A percentile compares a stretch with the other conserved stretches of the same genome.
Conservation (phyloP, 768 basidiomycete genomes). For the Hebeloma cylindrosporum region DNA sequence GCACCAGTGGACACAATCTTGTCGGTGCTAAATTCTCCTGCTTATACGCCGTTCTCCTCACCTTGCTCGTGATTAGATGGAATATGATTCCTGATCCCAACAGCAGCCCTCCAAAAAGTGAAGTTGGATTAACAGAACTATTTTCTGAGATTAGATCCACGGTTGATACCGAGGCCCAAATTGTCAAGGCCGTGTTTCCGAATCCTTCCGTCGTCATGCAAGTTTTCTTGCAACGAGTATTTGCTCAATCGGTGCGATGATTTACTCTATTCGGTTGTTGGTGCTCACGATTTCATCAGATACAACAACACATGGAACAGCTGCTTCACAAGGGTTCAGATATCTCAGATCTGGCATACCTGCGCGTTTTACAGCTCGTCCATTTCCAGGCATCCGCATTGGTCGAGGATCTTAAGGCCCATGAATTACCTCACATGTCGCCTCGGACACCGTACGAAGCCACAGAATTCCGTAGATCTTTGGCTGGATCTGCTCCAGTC, state of each 20-base stretch:
- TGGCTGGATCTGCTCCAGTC: slow-evolving; percentile 46
- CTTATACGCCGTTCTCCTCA: not conserved
- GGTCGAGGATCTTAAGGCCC: slow-evolving; percentile 89
- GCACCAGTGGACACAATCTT: slow-evolving; percentile 55
- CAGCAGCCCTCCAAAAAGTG: slow-evolving; percentile 69
- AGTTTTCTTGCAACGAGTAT: slow-evolving; percentile 95
- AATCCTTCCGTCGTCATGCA: slow-evolving; percentile 97
- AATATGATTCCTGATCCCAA: slow-evolving; percentile 76
- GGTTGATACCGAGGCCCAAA: slow-evolving; percentile 94
- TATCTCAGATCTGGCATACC: slow-evolving; percentile 85
- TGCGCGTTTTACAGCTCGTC: slow-evolving; percentile 86
- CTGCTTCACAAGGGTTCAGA: slow-evolving; percentile 73
- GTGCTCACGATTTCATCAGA: slow-evolving; percentile 45
- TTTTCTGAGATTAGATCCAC: slow-evolving; percentile 88
- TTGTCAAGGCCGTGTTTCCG: slow-evolving; percentile 98
- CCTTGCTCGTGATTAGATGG: slow-evolving; percentile 59
- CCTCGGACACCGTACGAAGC: slow-evolving; percentile 65
- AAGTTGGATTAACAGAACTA: slow-evolving; percentile 75
- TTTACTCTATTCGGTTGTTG: not conserved
- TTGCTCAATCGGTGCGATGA: slow-evolving; percentile 86
- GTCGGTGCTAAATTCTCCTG: slow-evolving; percentile 35
- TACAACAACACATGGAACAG: slow-evolving; percentile 94
- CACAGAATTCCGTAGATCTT: slow-evolving; percentile 57
- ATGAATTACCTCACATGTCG: slow-evolving; percentile 74
- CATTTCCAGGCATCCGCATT: slow-evolving; percentile 76